Percentiles rank a stretch among this genome's conserved stretches.
Evolutionary conservation across 73 alveolate genomes (phyloP).

Genomic region (Paramecium sonneborni): DNA sequence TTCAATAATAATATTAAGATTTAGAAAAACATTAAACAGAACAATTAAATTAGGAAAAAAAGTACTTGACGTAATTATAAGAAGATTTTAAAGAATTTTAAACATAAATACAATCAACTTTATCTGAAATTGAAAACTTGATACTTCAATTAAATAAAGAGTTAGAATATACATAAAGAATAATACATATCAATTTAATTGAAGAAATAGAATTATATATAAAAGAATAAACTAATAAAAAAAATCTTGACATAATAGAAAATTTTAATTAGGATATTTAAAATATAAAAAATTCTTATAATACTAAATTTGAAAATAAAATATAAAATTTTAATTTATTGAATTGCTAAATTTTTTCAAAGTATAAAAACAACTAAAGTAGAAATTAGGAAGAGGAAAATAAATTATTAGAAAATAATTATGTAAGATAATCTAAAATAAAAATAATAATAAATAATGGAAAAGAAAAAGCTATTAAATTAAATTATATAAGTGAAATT

Average conservation of each 20-base stretch:
- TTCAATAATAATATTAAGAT: neutral
- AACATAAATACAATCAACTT: neutral
- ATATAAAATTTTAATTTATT: neutral
- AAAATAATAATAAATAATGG: neutral
- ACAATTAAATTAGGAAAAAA: neutral
- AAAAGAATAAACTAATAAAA: neutral
- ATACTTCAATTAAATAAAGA: neutral
- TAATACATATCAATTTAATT: neutral
- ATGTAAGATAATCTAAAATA: neutral
- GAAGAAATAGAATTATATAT: neutral
- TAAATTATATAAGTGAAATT: neutral
- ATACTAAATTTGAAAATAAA: neutral
- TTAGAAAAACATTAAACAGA: neutral
- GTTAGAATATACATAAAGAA: neutral
- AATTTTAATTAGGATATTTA: too few relatives aligned
- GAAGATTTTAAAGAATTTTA: neutral
- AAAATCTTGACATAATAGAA: neutral
- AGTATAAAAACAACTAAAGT: neutral
- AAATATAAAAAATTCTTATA: too few relatives aligned
- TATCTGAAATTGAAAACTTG: neutral
- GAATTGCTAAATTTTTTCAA: neutral
- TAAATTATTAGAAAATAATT: neutral
- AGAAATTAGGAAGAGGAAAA: neutral
- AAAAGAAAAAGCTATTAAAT: neutral
- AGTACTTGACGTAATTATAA: neutral